Evolutionary conservation across 2,329 filamentous ascomycete genomes (phyloP), one percentile per base, ranked within the genome.

Genomic region (Thelonectria rubi): DNA sequence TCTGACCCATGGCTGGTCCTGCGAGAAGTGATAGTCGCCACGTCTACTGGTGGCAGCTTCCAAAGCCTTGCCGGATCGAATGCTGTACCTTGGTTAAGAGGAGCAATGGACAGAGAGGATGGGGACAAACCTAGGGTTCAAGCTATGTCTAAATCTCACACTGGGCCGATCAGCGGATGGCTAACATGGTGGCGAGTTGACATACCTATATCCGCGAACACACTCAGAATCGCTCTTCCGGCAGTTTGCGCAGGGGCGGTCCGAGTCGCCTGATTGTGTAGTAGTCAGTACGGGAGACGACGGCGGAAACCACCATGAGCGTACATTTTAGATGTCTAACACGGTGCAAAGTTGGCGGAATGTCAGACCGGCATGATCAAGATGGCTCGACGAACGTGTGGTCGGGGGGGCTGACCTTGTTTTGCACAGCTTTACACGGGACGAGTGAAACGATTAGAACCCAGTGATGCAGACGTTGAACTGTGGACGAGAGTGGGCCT

Each of bases 1-100:
- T 46, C 65, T 65, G 26, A 74, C 70, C 72, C 72, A 74, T 12
- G 68, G 71, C 39, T 74, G 72, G 3, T 68, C 65, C 12, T 70
- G 59, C 6, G 72, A 53, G 45, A 73, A 73, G 9, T 60, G 64
- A 51, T 66, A 73, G 14, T 65, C 66, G 4, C 46, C 46, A 39
- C 49, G 54, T 6, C 60, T 69, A 32, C 26, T 9, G 26, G 7
- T 30, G 7, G 65, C 60, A 21, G 55, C 49, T 21, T 69, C 68
- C 9, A 55, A 9, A 14, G 63, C 54, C 42, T 57, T 67, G 3
- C 65, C 63, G 21, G 65, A 69, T 10, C 60, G 64, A 49, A 69
- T 60, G 17, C 71, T 74, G 43, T n/a, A 14, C 8, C 20, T 20
- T 30, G 26, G 26, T 52, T 66, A 6, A 64, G 59, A 30, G 21